Conservation (phyloP, 495 filamentous ascomycete species). For the Daldinia bambusicola region DNA sequence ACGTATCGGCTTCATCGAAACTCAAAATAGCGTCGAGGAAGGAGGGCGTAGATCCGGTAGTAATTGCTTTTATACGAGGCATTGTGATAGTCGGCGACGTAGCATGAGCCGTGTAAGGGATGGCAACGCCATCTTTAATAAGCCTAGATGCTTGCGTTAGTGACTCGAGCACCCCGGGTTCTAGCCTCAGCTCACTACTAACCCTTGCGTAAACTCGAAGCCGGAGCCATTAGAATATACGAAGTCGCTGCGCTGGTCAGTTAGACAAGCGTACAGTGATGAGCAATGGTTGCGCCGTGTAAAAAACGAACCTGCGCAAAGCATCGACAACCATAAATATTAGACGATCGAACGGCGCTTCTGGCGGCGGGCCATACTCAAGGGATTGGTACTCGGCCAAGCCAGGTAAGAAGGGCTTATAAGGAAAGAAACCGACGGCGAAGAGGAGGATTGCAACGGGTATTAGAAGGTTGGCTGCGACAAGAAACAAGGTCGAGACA, state of each 20-base stretch:
- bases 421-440: slow-evolving; percentile 94
- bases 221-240: slow-evolving; percentile 83
- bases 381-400: slow-evolving; percentile 70
- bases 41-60: slow-evolving; percentile 93
- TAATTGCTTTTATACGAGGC: slow-evolving; percentile 97
- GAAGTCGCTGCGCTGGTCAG: slow-evolving; percentile 77
- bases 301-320: slow-evolving; percentile 74
- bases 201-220: slow-evolving; percentile 94
- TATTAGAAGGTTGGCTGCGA: slow-evolving; percentile 79
- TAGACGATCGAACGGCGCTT: slow-evolving; percentile 83
- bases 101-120: slow-evolving; percentile 97
- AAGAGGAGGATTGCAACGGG: slow-evolving; percentile 83
- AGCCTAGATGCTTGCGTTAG: slow-evolving; percentile 65
- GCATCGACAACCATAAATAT: slow-evolving; percentile 99
- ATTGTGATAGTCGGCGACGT: slow-evolving; percentile 97
- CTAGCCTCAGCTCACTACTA: slow-evolving; percentile 33
- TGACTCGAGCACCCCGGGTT: neutral
- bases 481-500: slow-evolving; percentile 56
- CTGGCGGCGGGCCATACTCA: slow-evolving; percentile 60
- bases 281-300: slow-evolving; percentile 9
- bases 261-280: slow-evolving; percentile 10
- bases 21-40: slow-evolving; percentile 98
- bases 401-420: slow-evolving; percentile 91
- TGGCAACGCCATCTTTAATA: slow-evolving; percentile 80
- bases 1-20: slow-evolving; percentile 92